Base-by-base conservation (phyloP, 768 basidiomycete genomes). In the Glaciozyma antarctica region DNA sequence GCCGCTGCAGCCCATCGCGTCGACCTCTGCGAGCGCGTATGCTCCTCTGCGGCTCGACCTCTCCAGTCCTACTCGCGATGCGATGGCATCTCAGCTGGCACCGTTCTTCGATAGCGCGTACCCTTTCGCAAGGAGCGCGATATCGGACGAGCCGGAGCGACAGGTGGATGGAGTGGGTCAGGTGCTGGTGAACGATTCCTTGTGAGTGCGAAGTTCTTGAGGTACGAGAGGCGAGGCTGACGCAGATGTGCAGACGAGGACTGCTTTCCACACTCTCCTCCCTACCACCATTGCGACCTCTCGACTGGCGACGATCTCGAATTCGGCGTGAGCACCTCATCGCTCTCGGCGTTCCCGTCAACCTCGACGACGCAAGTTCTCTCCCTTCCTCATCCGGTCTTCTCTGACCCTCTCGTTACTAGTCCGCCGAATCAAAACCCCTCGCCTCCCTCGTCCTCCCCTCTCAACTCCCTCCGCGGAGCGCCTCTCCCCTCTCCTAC, bases 301-400 rank as follows among this genome's bases (percentile, higher is more conserved):
- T 71, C 28, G 69, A 71, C 55, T 71, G 69, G 69, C 47, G 60
- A 21, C 41, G 69, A 7, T 65, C 63, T 9, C 62, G 60, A 43
- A 60, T 67, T 9, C 66, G 69, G 0, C 53, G 64, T 12, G 69
- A 67, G 28, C 63, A 67, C 22, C 61, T 71, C 28, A 22, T 65
- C 24, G 48, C 69, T 13, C 64, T 71, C 51, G 66, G 66, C 30
- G 45, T 71, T 13, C 63, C 69, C 2, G 61, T 71, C 48, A 67
- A 64, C 64, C 64, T 65, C 44, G 69, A 71, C 51, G 69, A 71
- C 49, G 66, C 65, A 52, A 28, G 68, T 17, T 41, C 26, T 12
- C 7, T 10, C 44, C n/a, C 47, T 52, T 45, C 26, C 49, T 4
- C 48, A 51, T 9, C 13, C 30, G 13, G 10, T n/a, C 13, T 54